A percentile compares a stretch with the other conserved stretches of the same genome.
Conservation (phyloP, 1,139 yeast genomes). For the Saccharomyces hybrid region DNA sequence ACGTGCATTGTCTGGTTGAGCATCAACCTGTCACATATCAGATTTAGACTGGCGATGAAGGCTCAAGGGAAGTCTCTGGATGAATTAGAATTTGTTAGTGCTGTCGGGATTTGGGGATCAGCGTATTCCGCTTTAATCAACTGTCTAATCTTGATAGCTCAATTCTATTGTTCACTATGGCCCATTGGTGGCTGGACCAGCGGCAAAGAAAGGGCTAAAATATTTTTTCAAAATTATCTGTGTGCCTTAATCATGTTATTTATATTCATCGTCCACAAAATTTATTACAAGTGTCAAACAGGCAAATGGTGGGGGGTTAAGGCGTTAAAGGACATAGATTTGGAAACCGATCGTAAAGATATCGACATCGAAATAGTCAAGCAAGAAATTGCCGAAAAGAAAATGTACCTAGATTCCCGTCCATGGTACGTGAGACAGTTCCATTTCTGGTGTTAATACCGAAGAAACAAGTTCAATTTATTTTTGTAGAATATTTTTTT, state of each 20-base stretch:
- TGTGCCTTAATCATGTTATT: conserved; percentile 42
- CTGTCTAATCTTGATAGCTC: conserved; percentile 58
- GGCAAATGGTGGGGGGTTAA: conserved; percentile 34
- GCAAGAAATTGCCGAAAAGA: conserved; percentile 21
- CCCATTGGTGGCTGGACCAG: conserved; percentile 75
- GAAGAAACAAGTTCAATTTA: not conserved
- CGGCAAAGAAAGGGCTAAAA: conserved; percentile 37
- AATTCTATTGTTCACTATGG: conserved; percentile 74
- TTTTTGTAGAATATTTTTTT: too few species aligned
- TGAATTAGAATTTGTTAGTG: conserved; percentile 63
- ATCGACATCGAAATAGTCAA: conserved; percentile 34
- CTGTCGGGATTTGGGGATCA: conserved; percentile 65
- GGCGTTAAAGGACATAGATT: conserved; percentile 39
- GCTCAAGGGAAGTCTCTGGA: conserved; percentile 55
- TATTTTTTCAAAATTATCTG: conserved; percentile 44
- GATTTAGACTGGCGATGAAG: conserved; percentile 68
- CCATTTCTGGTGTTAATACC: conserved; percentile 41
- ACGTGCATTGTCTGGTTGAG: conserved; percentile 80
- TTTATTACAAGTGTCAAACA: conserved; percentile 39
- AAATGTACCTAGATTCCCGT: conserved; percentile 16
- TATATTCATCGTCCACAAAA: conserved; percentile 42
- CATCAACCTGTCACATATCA: conserved; percentile 64
- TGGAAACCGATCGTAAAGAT: conserved; percentile 44
- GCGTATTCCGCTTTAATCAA: conserved; percentile 52
- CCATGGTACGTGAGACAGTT: conserved; percentile 33